Conservation (phyloP, 1,139 yeast genomes). For the Kodamaea ohmeri region DNA sequence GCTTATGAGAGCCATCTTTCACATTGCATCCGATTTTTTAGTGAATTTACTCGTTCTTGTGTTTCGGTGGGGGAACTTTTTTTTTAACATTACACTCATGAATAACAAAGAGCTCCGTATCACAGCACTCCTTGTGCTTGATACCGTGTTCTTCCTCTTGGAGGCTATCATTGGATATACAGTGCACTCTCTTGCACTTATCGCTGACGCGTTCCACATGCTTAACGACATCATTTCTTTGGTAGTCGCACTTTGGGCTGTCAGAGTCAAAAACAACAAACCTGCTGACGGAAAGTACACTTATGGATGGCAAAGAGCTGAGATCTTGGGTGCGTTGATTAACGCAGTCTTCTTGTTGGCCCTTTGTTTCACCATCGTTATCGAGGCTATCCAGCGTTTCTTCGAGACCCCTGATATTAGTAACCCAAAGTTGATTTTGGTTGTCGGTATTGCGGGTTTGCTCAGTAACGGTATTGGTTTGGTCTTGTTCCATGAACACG, state of each 20-base stretch:
- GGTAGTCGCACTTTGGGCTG: constrained; percentile 95
- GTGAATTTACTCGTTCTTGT: too few species aligned
- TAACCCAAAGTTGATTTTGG: constrained; percentile 75
- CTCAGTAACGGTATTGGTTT: constrained; percentile 80
- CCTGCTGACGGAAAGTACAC: constrained; percentile 87
- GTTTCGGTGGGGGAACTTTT: too few species aligned
- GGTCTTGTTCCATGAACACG: constrained; percentile 87
- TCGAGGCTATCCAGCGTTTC: constrained; percentile 90
- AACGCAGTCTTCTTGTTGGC: constrained; percentile 93
- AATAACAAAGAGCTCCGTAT: constrained; percentile 72
- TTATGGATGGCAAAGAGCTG: constrained; percentile 97
- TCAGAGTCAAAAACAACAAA: constrained; percentile 76
- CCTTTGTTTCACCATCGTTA: constrained; percentile 83
- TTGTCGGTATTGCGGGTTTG: constrained; percentile 83
- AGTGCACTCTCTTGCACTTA: constrained; percentile 86
- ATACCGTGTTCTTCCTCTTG: constrained; percentile 77
- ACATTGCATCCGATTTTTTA: too few species aligned
- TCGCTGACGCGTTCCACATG: constrained; percentile 98
- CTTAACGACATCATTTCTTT: constrained; percentile 89
- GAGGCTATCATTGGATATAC: constrained; percentile 85
- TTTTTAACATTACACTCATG: too few species aligned
- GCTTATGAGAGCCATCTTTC: too few species aligned
- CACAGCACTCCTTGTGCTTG: constrained; percentile 66
- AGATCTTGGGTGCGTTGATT: constrained; percentile 86
- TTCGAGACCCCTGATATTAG: constrained; percentile 75